A percentile compares a stretch with the other conserved stretches of the same genome.
Conservation (phyloP, 148 eudicot species). For the Fagopyrum esculentum region DNA sequence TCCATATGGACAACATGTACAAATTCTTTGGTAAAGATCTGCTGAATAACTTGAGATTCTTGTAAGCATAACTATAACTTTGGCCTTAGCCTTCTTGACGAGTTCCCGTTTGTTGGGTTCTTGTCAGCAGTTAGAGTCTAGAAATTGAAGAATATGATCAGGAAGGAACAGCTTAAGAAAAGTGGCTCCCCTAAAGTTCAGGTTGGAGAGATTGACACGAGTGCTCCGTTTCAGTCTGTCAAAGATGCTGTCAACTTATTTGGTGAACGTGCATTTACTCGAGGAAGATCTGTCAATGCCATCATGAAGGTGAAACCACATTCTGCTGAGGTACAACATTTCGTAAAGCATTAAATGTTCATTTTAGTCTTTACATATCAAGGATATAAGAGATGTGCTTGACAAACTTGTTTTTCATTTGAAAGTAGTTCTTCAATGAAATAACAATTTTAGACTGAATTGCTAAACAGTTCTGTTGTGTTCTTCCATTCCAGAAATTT, state of each 20-base stretch:
- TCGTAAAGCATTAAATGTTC: not conserved
- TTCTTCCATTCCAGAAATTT: not conserved
- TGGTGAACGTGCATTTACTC: constrained; percentile 78
- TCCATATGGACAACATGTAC: not conserved
- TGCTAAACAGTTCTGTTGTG: no score
- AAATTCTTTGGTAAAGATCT: not conserved
- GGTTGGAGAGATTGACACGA: constrained; percentile 94
- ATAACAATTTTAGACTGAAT: no score
- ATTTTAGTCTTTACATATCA: not conserved
- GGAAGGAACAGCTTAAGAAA: constrained; percentile 42
- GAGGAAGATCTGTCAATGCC: constrained; percentile 38
- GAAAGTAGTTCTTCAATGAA: no score
- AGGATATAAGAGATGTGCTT: not conserved
- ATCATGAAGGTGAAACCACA: constrained; percentile 57
- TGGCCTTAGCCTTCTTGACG: not conserved
- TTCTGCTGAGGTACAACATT: constrained; percentile 64
- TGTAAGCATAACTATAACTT: no score
- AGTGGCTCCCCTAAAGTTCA: constrained; percentile 59
- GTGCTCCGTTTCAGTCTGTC: constrained; percentile 96
- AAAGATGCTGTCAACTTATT: constrained; percentile 95
- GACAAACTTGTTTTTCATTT: no score
- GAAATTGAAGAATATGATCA: constrained; percentile 2
- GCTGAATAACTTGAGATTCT: not conserved
- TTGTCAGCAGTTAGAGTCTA: not conserved
- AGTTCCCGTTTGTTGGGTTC: not conserved